Evolutionary conservation across 2,329 filamentous ascomycete genomes (phyloP).

Genomic region (Beauveria medogensis): DNA sequence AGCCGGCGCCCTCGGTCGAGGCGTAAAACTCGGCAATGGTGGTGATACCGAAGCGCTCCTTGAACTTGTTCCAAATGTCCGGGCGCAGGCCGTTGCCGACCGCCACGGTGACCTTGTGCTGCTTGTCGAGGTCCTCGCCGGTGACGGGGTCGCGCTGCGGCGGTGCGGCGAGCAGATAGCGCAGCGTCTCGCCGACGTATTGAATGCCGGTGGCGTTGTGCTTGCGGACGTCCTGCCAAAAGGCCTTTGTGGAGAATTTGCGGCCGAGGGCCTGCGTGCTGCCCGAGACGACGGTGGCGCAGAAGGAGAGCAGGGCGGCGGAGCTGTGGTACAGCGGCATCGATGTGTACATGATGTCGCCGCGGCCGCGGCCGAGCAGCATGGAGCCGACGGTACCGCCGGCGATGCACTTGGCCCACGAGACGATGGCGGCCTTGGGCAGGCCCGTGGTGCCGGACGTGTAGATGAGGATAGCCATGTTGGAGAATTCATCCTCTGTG

Average conservation of each 20-base stretch:
- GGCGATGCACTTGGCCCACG: slow-evolving; percentile 58
- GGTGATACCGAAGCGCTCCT: slow-evolving; percentile 68
- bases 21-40: slow-evolving; percentile 75
- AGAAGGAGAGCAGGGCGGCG: slow-evolving; percentile 61
- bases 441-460: slow-evolving; percentile 81
- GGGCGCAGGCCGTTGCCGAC: slow-evolving; percentile 82
- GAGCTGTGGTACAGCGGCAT: slow-evolving; percentile 90
- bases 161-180: slow-evolving; percentile 67
- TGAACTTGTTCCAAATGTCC: slow-evolving; percentile 79
- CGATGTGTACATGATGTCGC: slow-evolving; percentile 69
- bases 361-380: slow-evolving; percentile 49
- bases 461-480: slow-evolving; percentile 70
- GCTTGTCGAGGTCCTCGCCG: slow-evolving; percentile 60
- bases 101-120: slow-evolving; percentile 64
- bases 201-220: slow-evolving; percentile 68
- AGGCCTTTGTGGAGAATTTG: slow-evolving; percentile 69
- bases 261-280: slow-evolving; percentile 64
- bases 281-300: slow-evolving; percentile 50
- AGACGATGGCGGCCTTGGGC: slow-evolving; percentile 70
- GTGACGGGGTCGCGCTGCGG: slow-evolving; percentile 53
- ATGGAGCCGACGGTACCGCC: slow-evolving; percentile 43
- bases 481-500: slow-evolving; percentile 38
- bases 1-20: slow-evolving; percentile 63
- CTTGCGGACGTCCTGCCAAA: slow-evolving; percentile 69
- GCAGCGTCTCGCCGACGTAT: slow-evolving; percentile 82